Conservation (phyloP, 106 monocot species). For the Platanthera zijinensis region DNA sequence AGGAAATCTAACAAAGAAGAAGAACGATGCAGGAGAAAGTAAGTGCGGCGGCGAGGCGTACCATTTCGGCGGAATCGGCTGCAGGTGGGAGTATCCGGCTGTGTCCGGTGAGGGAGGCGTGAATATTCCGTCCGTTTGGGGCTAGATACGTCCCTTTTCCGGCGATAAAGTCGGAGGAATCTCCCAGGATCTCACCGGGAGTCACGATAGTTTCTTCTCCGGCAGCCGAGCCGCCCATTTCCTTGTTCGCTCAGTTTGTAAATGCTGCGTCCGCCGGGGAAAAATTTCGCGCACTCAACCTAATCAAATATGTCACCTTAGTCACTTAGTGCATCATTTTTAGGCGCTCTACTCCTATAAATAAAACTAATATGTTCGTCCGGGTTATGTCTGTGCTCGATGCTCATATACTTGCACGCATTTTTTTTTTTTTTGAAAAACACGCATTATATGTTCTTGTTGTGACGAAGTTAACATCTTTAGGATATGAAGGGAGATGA, state of each 20-base stretch:
- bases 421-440: too few relatives aligned
- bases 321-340: too few relatives aligned
- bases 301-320: too few relatives aligned
- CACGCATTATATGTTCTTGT: too few relatives aligned
- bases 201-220: conserved; percentile 34
- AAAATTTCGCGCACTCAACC: too few relatives aligned
- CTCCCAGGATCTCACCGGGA: conserved; percentile 58
- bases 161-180: conserved; percentile 27
- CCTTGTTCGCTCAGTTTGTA: background rate
- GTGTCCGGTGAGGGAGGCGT: conserved; percentile 51
- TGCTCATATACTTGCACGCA: too few relatives aligned
- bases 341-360: too few relatives aligned
- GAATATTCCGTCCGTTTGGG: conserved; percentile 43
- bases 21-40: conserved; percentile 6
- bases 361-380: too few relatives aligned
- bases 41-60: conserved; percentile 6
- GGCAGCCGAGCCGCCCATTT: background rate
- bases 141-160: conserved; percentile 52
- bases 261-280: background rate
- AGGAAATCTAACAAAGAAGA: background rate
- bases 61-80: conserved; percentile 47
- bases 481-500: too few relatives aligned
- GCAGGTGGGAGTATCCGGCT: conserved; percentile 27
- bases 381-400: too few relatives aligned
- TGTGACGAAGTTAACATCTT: too few relatives aligned